A percentile compares a stretch with the other conserved stretches of the same genome.
phyloP scores from a whole-genome alignment of 306 rosid species.

The Lathyrus sativus region DNA sequence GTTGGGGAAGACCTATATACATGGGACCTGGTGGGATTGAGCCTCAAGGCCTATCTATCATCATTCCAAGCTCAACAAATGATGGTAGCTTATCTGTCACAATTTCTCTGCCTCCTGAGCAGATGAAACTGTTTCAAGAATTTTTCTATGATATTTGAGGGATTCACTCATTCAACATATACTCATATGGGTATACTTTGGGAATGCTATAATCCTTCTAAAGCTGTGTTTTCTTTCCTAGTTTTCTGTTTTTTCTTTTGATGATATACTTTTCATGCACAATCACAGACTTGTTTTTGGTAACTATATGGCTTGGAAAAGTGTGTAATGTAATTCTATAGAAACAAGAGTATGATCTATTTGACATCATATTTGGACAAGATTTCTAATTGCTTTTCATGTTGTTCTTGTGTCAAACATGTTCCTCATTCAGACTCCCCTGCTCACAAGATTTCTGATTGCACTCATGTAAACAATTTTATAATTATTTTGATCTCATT shows the following conservation, averaged over 20 bases:
- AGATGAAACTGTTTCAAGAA: conserved; percentile 59
- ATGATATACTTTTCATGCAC: background rate
- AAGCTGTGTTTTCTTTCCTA: background rate
- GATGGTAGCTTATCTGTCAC: conserved; percentile 69
- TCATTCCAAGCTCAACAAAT: conserved; percentile 64
- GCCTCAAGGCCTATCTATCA: conserved; percentile 69
- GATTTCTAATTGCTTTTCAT: background rate
- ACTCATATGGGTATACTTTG: background rate
- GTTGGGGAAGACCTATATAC: conserved; percentile 93
- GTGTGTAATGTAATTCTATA: background rate
- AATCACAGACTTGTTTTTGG: background rate
- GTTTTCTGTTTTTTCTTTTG: background rate
- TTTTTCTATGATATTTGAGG: conserved; percentile 52
- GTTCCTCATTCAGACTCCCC: background rate
- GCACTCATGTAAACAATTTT: too few relatives aligned
- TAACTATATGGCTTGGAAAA: background rate
- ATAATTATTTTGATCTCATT: too few relatives aligned
- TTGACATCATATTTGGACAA: conserved; percentile 1
- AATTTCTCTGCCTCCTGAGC: conserved; percentile 54
- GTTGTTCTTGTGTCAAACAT: background rate
- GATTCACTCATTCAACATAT: too few relatives aligned
- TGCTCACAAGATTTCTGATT: too few relatives aligned
- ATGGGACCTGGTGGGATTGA: conserved; percentile 96
- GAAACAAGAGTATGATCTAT: background rate
- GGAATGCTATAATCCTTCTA: background rate